These are phyloP conservation scores for Rhizopogon rudus DNA, from an alignment of 768 basidiomycete species.

Conservation along the genomic window DNA sequence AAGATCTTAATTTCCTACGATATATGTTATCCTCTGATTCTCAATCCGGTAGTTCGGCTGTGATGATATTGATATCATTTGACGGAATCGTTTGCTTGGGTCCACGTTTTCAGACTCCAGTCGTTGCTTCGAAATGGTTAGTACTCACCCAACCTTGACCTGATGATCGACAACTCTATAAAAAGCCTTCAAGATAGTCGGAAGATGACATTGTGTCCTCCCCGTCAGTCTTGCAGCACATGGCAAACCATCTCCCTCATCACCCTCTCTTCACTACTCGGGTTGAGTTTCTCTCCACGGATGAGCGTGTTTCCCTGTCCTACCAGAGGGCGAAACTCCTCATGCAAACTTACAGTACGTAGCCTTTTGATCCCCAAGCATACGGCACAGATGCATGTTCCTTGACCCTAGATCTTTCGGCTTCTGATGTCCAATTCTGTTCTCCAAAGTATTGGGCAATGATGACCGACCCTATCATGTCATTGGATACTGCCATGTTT, in stretches of 20 bases:
- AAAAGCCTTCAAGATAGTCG: slow-evolving; percentile 9
- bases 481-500: slow-evolving; percentile 48
- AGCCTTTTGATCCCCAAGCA: background rate
- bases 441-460: slow-evolving; percentile 48
- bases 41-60: slow-evolving; percentile 12
- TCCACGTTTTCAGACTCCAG: slow-evolving; percentile 5
- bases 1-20: slow-evolving; percentile 9
- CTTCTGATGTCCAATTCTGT: slow-evolving; percentile 43
- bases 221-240: slow-evolving; percentile 6
- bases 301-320: slow-evolving; percentile 44
- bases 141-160: slow-evolving; percentile 4
- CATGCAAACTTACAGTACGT: slow-evolving; percentile 44
- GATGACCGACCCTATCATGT: slow-evolving; percentile 48
- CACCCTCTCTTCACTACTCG: slow-evolving; percentile 44
- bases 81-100: slow-evolving; percentile 6
- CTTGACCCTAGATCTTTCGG: slow-evolving; percentile 24
- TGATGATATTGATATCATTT: slow-evolving; percentile 10
- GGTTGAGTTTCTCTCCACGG: slow-evolving; percentile 38
- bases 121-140: slow-evolving; percentile 10
- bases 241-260: slow-evolving; percentile 6
- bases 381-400: background rate
- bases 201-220: slow-evolving; percentile 10
- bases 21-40: slow-evolving; percentile 7
- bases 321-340: slow-evolving; percentile 47
- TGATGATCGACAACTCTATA: slow-evolving; percentile 13